Percentiles rank a stretch among this genome's conserved stretches.
phyloP scores from a whole-genome alignment of 2,329 filamentous ascomycete genomes.

The Fusarium sp. region DNA sequence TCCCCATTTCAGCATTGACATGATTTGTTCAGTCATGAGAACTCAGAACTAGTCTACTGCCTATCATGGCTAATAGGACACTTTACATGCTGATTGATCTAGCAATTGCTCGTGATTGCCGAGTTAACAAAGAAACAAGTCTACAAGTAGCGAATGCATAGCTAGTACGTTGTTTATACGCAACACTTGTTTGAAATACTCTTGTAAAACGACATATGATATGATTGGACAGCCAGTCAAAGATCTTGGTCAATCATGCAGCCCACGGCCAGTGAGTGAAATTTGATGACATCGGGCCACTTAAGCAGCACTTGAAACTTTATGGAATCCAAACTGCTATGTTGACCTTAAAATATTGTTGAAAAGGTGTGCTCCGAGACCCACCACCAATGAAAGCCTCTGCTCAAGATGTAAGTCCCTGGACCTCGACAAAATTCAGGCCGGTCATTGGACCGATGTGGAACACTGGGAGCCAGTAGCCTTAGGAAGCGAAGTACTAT shows the following conservation, averaged over 20 bases:
- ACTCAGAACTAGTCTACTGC: fast-evolving
- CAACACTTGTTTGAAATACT: not conserved
- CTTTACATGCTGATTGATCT: fast-evolving
- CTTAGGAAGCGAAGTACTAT: too few relatives aligned
- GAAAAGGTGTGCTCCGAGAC: not conserved
- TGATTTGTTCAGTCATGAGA: too few relatives aligned
- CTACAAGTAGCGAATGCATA: not conserved
- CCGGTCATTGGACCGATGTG: not conserved
- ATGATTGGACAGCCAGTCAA: not conserved
- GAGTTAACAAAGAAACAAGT: not conserved
- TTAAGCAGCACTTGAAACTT: not conserved
- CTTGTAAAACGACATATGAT: too few relatives aligned
- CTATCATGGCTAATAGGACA: fast-evolving
- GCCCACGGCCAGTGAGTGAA: not conserved
- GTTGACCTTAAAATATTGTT: not conserved
- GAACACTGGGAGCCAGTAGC: not conserved
- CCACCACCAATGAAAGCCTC: not conserved
- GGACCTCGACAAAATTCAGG: not conserved
- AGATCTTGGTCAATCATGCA: not conserved
- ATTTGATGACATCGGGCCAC: not conserved
- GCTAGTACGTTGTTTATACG: fast-evolving
- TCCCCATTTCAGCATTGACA: too few relatives aligned
- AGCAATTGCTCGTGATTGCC: fast-evolving
- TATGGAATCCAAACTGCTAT: not conserved
- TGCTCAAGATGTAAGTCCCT: not conserved